Base-by-base conservation (phyloP, 148 eudicot genomes). In the Diospyros kaki region DNA sequence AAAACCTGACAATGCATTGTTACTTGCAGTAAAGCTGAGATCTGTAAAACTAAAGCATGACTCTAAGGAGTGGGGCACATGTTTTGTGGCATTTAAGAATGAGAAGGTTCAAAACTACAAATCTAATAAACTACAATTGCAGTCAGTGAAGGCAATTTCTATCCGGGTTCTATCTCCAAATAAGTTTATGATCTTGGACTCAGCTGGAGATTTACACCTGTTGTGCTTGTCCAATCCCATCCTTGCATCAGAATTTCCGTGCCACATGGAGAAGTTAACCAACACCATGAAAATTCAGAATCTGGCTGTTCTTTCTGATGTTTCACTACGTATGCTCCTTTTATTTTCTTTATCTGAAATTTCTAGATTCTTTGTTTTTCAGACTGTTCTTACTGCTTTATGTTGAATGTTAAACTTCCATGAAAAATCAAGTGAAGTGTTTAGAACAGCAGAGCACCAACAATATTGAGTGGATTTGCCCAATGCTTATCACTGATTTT, bases 11-110 rank as follows among this genome's bases (percentile, higher is more conserved):
- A 81, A 81, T 93, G 80, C 83, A 80, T 88, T 89, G 76, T 93
- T 75, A 87, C 85, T 85, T 88, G 87, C 93, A 94, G 98, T 74
- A 82, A 94, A 89, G 89, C 86, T 71, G 79, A 90, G 85, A 75
- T 77, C 87, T 76, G 72, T 84, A 69, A 94, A 88, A 83, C 56
- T 92, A 64, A 88, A 83, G 73, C 92, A 90, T 86, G 95, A 90
- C 77, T 85, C 87, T 42, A 84, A 69, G 77, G 90, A 86, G 73
- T 78, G 81, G 55, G 89, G 91, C 67, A 72, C 84, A 75, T 83
- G 79, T 78, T 90, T 92, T 85, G 86, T 89, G 74, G 71, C 84
- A 69, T 90, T 94, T 63, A 81, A 76, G 78, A 75, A 69, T 58
- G 75, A 83, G 73, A 73, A 79, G 68, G 81, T 59, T 58, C 86